These are phyloP conservation scores for Gyrodon lividus DNA, from an alignment of 768 basidiomycete genomes.

Conservation along the genomic window DNA sequence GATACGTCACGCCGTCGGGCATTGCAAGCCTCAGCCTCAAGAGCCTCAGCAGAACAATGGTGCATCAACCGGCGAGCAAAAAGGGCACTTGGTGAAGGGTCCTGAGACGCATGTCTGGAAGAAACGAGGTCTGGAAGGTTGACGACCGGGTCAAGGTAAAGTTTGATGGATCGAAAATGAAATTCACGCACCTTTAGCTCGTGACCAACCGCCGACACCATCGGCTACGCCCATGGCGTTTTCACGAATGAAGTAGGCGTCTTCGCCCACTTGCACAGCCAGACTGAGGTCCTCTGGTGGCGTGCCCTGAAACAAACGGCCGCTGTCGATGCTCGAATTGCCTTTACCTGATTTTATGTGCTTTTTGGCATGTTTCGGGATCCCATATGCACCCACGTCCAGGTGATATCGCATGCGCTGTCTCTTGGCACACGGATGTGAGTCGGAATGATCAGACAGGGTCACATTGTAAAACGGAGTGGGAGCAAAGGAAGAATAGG, in stretches of 20 bases:
- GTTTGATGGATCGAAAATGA: slow-evolving; percentile 5
- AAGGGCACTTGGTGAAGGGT: slow-evolving; percentile 48
- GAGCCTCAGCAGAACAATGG: slow-evolving; percentile 63
- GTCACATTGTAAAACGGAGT: slow-evolving; percentile 29
- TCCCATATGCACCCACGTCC: slow-evolving; percentile 82
- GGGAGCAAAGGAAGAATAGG: slow-evolving; percentile 33
- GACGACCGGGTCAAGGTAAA: slow-evolving; percentile 4
- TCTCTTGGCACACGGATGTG: slow-evolving; percentile 32
- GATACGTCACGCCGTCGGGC: slow-evolving; percentile 28
- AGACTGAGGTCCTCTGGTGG: slow-evolving; percentile 41
- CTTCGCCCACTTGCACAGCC: slow-evolving; percentile 85
- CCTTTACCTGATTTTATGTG: slow-evolving; percentile 31
- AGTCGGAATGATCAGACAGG: slow-evolving; percentile 25
- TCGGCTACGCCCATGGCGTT: slow-evolving; percentile 94
- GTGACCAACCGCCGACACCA: slow-evolving; percentile 91
- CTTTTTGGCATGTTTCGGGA: slow-evolving; percentile 55
- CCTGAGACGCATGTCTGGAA: slow-evolving; percentile 35
- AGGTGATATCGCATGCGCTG: slow-evolving; percentile 47
- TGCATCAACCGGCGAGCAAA: slow-evolving; percentile 86
- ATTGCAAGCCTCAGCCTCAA: slow-evolving; percentile 10
- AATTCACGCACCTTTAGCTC: slow-evolving; percentile 38
- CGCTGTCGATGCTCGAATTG: slow-evolving; percentile 12
- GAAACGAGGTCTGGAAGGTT: slow-evolving; percentile 14
- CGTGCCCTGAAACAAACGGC: slow-evolving; percentile 29
- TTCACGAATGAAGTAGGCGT: slow-evolving; percentile 80